A percentile compares a stretch with the other conserved stretches of the same genome.
These are phyloP conservation scores for Scedosporium apiospermum DNA, from an alignment of 2,329 filamentous ascomycete species.

Conservation along the genomic window DNA sequence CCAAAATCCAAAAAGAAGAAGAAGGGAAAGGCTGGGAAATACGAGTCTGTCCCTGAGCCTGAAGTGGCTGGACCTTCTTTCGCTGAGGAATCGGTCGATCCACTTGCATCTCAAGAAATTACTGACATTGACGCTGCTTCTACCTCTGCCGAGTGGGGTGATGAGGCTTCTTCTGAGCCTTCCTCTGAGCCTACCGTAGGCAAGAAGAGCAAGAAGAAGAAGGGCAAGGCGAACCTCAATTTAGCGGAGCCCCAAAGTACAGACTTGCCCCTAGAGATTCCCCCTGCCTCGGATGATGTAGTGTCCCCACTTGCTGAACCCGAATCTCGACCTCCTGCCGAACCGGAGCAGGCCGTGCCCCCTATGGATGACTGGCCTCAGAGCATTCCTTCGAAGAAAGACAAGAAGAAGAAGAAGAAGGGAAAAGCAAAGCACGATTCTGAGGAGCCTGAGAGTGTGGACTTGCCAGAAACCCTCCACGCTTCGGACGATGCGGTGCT, in stretches of 20 bases:
- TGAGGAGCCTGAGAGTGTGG: not conserved
- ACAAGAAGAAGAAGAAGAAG: not conserved
- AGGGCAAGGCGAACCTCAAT: slow-evolving; percentile 12
- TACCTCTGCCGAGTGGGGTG: not conserved
- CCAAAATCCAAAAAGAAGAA: slow-evolving; percentile 4
- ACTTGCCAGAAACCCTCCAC: no score
- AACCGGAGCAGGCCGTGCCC: not conserved
- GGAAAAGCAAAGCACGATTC: not conserved
- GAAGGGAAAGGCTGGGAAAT: not conserved
- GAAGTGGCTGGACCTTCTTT: not conserved
- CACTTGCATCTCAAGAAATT: not conserved
- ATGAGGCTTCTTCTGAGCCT: not conserved
- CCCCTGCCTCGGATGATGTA: not conserved
- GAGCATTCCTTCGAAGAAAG: not conserved
- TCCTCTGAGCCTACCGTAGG: slow-evolving; percentile 21
- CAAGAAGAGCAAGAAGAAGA: slow-evolving; percentile 18
- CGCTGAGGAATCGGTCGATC: not conserved
- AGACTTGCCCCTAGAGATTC: no score
- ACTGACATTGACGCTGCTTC: not conserved
- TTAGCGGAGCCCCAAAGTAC: no score
- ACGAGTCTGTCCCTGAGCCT: not conserved
- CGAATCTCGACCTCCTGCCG: not conserved
- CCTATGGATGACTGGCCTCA: not conserved
- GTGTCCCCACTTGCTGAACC: not conserved
- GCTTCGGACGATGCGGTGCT: not conserved